A percentile compares a stretch with the other conserved stretches of the same genome.
Conservation (phyloP, 2,329 filamentous ascomycete species). For the Gyromitra esculenta region DNA sequence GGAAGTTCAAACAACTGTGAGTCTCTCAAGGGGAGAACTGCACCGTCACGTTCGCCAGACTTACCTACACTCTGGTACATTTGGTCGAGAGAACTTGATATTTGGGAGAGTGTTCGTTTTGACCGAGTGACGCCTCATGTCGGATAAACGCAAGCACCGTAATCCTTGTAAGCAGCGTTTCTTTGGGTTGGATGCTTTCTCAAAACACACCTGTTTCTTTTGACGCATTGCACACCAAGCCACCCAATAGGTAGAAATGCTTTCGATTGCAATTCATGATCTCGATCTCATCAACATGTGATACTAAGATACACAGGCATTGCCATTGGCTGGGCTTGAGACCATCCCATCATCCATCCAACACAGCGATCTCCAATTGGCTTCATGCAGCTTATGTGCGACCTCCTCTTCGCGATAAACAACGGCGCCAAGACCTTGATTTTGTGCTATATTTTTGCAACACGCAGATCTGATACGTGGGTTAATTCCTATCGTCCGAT, state of each 20-base stretch:
- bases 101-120: not conserved
- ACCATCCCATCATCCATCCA: constrained; percentile 25
- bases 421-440: constrained; percentile 3
- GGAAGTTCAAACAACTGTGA: no score
- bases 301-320: constrained; percentile 22
- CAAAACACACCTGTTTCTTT: not conserved
- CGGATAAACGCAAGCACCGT: not conserved
- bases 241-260: not conserved
- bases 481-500: constrained; percentile 40
- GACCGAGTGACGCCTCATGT: constrained; percentile 20
- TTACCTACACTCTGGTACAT: no score
- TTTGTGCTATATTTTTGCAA: constrained; percentile 33
- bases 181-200: not conserved
- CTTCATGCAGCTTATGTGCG: not conserved
- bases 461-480: constrained; percentile 47
- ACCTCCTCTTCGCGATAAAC: constrained; percentile 24
- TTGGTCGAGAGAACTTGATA: not conserved
- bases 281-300: constrained; percentile 42
- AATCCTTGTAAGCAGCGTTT: not conserved
- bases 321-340: constrained; percentile 9
- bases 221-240: not conserved
- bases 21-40: no score
- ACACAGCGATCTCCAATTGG: constrained; percentile 7
- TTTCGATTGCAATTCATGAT: constrained; percentile 37
- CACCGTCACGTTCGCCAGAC: no score